phyloP scores from a whole-genome alignment of 768 basidiomycete genomes.

The Phylloporus sp. region DNA sequence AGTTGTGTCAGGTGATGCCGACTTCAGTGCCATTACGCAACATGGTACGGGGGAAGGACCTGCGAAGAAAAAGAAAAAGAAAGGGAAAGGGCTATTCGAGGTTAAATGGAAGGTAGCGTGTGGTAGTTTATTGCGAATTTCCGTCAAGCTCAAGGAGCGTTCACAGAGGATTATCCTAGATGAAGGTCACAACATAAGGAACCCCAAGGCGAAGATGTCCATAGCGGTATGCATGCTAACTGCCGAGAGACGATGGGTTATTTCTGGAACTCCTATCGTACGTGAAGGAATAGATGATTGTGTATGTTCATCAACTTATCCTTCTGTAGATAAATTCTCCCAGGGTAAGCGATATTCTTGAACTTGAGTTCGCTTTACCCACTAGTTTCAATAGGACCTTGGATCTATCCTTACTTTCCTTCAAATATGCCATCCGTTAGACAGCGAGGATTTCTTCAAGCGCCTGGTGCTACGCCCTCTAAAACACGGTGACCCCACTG shows the following conservation, averaged over 20 bases:
- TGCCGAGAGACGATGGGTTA: constrained; percentile 74
- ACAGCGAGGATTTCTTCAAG: constrained; percentile 80
- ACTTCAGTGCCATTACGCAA: constrained; percentile 14
- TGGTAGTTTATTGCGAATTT: not conserved
- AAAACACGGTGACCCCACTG: constrained; percentile 61
- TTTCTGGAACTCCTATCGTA: constrained; percentile 89
- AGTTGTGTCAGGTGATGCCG: constrained; percentile 56
- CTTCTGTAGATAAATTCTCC: constrained; percentile 70
- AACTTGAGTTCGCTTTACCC: not conserved
- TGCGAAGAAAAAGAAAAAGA: constrained; percentile 56
- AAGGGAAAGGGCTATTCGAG: constrained; percentile 54
- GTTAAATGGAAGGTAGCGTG: constrained; percentile 74
- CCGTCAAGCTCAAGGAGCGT: not conserved
- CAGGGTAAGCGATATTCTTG: constrained; percentile 37
- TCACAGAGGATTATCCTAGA: constrained; percentile 74
- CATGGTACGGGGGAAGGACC: constrained; percentile 22
- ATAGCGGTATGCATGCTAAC: constrained; percentile 57
- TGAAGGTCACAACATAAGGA: constrained; percentile 86
- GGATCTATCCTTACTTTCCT: constrained; percentile 85
- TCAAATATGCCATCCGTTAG: constrained; percentile 78
- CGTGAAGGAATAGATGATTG: constrained; percentile 26
- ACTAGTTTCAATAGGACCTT: constrained; percentile 56
- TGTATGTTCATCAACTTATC: not conserved
- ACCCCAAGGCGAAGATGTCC: constrained; percentile 83
- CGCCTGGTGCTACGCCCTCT: constrained; percentile 74